These are phyloP conservation scores for Lecanicillium sp. DNA, from an alignment of 2,329 filamentous ascomycete genomes.

Conservation along the genomic window DNA sequence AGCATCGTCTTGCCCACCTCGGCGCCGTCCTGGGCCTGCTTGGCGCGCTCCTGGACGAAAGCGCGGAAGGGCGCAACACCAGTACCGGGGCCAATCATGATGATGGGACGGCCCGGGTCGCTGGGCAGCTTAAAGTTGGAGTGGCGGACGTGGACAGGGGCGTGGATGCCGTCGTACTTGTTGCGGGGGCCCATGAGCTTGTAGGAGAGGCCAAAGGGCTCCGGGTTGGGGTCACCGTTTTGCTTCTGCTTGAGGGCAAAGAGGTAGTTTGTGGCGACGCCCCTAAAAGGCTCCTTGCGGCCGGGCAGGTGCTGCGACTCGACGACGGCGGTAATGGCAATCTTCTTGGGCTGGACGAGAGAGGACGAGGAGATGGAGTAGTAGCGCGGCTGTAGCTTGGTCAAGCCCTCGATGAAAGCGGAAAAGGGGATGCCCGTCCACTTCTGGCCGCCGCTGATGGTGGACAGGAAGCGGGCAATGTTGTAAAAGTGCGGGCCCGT, in stretches of 20 bases:
- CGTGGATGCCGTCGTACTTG: slow-evolving; percentile 93
- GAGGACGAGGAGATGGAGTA: slow-evolving; percentile 99
- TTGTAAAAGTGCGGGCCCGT: slow-evolving; percentile 78
- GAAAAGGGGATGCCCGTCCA: slow-evolving; percentile 91
- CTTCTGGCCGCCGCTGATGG: slow-evolving; percentile 61
- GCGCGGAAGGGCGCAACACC: slow-evolving; percentile 94
- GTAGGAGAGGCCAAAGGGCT: slow-evolving; percentile 79
- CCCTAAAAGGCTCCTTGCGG: slow-evolving; percentile 74
- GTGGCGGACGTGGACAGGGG: slow-evolving; percentile 92
- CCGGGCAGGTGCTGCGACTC: slow-evolving; percentile 75
- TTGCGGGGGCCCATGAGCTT: slow-evolving; percentile 83
- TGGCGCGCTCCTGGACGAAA: slow-evolving; percentile 89
- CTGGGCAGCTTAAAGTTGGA: slow-evolving; percentile 99
- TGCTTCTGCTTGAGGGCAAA: slow-evolving; percentile 95
- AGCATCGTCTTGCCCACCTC: slow-evolving; percentile 80
- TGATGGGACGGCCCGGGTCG: slow-evolving; percentile 85
- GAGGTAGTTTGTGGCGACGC: slow-evolving; percentile 95
- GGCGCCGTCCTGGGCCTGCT: slow-evolving; percentile 70
- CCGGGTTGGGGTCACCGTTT: slow-evolving; percentile 74
- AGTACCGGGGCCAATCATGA: slow-evolving; percentile 93
- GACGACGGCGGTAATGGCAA: slow-evolving; percentile 91
- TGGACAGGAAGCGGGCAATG: slow-evolving; percentile 76
- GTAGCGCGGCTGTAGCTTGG: slow-evolving; percentile 94
- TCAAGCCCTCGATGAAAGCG: slow-evolving; percentile 84
- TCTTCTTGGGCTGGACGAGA: slow-evolving; percentile 84